These are phyloP conservation scores for Saturnispora hagleri DNA, from an alignment of 805 yeast species.

Conservation along the genomic window DNA sequence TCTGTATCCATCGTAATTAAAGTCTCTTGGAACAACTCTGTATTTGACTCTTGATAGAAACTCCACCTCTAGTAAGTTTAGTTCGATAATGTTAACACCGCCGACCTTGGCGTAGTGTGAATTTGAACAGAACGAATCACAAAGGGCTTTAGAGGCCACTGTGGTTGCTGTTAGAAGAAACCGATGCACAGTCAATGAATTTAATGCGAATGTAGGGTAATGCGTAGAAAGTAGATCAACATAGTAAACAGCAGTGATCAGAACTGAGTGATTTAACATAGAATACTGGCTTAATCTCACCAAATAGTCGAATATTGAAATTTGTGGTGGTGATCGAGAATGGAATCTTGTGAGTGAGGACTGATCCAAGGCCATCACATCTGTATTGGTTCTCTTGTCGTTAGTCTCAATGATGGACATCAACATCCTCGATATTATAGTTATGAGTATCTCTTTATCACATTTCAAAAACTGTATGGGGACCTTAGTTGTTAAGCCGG, in stretches of 20 bases:
- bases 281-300: constrained; percentile 75
- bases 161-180: constrained; percentile 85
- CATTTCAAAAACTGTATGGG: constrained; percentile 55
- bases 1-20: constrained; percentile 26
- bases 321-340: constrained; percentile 85
- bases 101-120: constrained; percentile 94
- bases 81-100: constrained; percentile 74
- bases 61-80: constrained; percentile 83
- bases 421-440: constrained; percentile 71
- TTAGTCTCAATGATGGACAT: constrained; percentile 65
- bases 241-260: constrained; percentile 78
- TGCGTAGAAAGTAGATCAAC: constrained; percentile 76
- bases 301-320: constrained; percentile 70
- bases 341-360: constrained; percentile 74
- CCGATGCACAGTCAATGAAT: constrained; percentile 89
- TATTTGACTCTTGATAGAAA: constrained; percentile 74
- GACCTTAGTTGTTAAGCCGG: constrained; percentile 16
- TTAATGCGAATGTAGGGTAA: constrained; percentile 72
- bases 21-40: constrained; percentile 55
- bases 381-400: constrained; percentile 36
- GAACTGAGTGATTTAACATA: constrained; percentile 72
- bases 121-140: constrained; percentile 91
- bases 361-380: constrained; percentile 26
- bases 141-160: constrained; percentile 80
- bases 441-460: constrained; percentile 59